phyloP scores from a whole-genome alignment of 2,329 filamentous ascomycete species.

The Neocatenulostroma microsporum region DNA sequence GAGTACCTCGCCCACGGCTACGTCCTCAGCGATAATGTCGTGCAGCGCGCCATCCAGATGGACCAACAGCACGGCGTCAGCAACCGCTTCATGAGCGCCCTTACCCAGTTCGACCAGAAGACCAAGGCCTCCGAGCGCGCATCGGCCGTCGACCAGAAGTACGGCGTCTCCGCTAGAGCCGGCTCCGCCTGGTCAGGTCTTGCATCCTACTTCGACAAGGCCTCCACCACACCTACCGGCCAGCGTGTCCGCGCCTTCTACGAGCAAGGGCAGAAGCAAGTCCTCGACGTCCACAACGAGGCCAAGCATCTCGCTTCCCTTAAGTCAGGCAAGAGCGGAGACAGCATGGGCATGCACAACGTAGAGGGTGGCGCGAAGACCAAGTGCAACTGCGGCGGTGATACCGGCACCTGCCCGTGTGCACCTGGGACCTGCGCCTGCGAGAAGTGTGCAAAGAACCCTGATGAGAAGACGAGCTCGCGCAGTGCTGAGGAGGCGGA shows the following conservation, averaged over 20 bases:
- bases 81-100: conserved; percentile 65
- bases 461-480: conserved; percentile 24
- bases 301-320: conserved; percentile 79
- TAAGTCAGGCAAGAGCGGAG: conserved; percentile 52
- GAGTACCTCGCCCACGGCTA: conserved; percentile 98
- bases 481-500: conserved; percentile 25
- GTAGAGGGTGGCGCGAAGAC: conserved; percentile 35
- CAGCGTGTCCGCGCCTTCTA: conserved; percentile 87
- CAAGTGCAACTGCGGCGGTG: conserved; percentile 40
- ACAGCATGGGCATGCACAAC: conserved; percentile 47
- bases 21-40: conserved; percentile 65
- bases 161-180: conserved; percentile 70
- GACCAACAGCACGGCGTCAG: conserved; percentile 87
- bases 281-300: conserved; percentile 88
- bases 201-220: conserved; percentile 90
- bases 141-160: conserved; percentile 73
- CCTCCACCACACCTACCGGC: conserved; percentile 75
- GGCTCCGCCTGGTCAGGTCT: conserved; percentile 60
- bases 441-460: conserved; percentile 39
- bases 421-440: conserved; percentile 40
- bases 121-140: conserved; percentile 84
- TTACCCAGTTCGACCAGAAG: conserved; percentile 72
- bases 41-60: conserved; percentile 76
- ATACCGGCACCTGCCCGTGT: conserved; percentile 38
- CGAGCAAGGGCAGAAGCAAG: conserved; percentile 73